A percentile compares a stretch with the other conserved stretches of the same genome.
phyloP scores from a whole-genome alignment of 352 stramenopile species.

The Phytopythium aichiense region DNA sequence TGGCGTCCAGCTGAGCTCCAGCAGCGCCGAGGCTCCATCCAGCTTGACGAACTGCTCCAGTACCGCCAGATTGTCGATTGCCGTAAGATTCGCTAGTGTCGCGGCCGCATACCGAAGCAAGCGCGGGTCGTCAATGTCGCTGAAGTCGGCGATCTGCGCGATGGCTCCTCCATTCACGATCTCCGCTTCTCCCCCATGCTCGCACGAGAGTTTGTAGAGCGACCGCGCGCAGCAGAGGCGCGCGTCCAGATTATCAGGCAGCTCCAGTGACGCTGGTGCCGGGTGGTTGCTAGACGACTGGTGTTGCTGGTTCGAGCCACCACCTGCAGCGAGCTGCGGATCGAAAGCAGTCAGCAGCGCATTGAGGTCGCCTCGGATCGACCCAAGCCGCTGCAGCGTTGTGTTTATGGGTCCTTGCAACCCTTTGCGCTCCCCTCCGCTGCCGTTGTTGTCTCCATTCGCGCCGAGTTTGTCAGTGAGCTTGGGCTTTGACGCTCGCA shows the following conservation, averaged over 20 bases:
- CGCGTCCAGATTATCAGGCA: constrained; percentile 44
- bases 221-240: constrained; percentile 65
- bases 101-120: constrained; percentile 60
- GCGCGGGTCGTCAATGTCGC: constrained; percentile 50
- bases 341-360: constrained; percentile 19
- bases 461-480: not conserved
- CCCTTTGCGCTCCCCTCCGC: not conserved
- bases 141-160: constrained; percentile 64
- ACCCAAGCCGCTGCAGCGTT: constrained; percentile 24
- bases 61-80: not conserved
- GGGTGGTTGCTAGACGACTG: not conserved
- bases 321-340: constrained; percentile 4
- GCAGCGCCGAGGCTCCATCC: constrained; percentile 52
- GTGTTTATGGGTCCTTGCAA: not conserved
- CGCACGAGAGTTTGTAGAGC: constrained; percentile 78
- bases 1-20: constrained; percentile 69
- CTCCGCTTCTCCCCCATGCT: constrained; percentile 38
- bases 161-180: constrained; percentile 70
- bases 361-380: constrained; percentile 34
- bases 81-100: constrained; percentile 60
- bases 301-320: not conserved
- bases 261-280: not conserved
- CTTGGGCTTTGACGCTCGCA: not conserved
- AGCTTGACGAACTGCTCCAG: constrained; percentile 50
- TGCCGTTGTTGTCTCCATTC: not conserved